Evolutionary conservation across 163 green algal genomes (phyloP).

Genomic region (Volvox carteri): DNA sequence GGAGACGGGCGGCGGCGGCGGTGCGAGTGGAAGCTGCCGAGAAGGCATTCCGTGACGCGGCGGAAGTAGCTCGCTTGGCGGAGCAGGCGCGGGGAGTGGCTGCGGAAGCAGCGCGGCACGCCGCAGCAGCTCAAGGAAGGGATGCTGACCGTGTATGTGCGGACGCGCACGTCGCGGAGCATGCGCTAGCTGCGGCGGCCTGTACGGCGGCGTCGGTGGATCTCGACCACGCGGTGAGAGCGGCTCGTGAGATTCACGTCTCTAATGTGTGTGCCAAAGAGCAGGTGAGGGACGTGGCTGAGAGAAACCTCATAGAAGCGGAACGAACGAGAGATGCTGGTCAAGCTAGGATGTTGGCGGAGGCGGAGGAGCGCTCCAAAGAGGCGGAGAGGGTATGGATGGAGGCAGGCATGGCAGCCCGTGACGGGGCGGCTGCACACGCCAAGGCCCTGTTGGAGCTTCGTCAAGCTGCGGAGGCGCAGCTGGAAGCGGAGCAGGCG

Average conservation of each 20-base stretch:
- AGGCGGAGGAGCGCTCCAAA: background rate
- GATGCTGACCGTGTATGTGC: background rate
- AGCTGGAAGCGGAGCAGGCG: background rate
- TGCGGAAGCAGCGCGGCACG: background rate
- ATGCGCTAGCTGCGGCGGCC: background rate
- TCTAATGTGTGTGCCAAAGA: background rate
- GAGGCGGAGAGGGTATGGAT: background rate
- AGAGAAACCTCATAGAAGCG: background rate
- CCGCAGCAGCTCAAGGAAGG: background rate
- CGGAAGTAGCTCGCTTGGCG: background rate
- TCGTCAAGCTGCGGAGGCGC: background rate
- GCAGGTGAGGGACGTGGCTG: background rate
- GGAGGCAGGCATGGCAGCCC: background rate
- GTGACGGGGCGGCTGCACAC: background rate
- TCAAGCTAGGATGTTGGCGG: background rate
- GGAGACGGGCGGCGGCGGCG: background rate
- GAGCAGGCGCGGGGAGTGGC: background rate
- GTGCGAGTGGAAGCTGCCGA: background rate
- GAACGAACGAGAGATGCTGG: background rate
- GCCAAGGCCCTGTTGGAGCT: background rate
- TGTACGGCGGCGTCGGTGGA: background rate
- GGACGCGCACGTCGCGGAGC: background rate
- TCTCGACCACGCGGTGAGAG: background rate
- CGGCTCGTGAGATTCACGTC: background rate
- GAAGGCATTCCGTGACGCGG: background rate